Evolutionary conservation across 345 rosid species (phyloP).

Genomic region (Pistacia integerrima): DNA sequence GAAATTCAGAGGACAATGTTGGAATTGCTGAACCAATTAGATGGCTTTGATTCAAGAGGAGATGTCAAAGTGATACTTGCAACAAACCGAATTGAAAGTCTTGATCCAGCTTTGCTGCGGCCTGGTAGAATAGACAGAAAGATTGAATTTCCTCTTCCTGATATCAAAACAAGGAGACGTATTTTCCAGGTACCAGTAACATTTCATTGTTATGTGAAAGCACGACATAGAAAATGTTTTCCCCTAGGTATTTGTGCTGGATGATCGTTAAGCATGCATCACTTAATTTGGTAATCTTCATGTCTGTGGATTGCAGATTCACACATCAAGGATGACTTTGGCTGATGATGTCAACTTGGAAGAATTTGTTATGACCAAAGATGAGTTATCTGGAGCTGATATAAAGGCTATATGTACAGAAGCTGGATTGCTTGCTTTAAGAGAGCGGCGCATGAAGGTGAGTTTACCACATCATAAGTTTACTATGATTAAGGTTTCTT

Average conservation of each 20-base stretch:
- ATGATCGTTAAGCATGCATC: background rate
- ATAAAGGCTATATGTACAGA: conserved; percentile 98
- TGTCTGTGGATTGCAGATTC: conserved; percentile 54
- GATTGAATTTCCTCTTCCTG: conserved; percentile 98
- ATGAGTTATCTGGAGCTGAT: conserved; percentile 97
- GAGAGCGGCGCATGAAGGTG: conserved; percentile 99
- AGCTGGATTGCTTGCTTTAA: conserved; percentile 91
- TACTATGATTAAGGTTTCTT: background rate
- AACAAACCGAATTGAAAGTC: conserved; percentile 90
- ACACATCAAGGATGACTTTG: conserved; percentile 93
- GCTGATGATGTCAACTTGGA: conserved; percentile 96
- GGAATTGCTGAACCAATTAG: conserved; percentile 90
- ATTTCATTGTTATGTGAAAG: background rate
- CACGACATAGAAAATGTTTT: conserved; percentile 1
- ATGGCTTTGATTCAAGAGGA: conserved; percentile 97
- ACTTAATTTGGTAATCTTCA: background rate
- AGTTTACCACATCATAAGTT: conserved; percentile 1
- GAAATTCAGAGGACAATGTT: conserved; percentile 99
- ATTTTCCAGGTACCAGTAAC: conserved; percentile 73
- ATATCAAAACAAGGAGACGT: conserved; percentile 95
- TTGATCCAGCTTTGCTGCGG: conserved; percentile 96
- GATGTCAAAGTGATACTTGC: conserved; percentile 98
- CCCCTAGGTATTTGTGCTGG: background rate
- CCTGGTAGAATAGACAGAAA: conserved; percentile 96
- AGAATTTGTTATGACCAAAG: conserved; percentile 98